A percentile compares a stretch with the other conserved stretches of the same genome.
Evolutionary conservation across 2,329 filamentous ascomycete species (phyloP).

Genomic region (Diaporthe sp.): DNA sequence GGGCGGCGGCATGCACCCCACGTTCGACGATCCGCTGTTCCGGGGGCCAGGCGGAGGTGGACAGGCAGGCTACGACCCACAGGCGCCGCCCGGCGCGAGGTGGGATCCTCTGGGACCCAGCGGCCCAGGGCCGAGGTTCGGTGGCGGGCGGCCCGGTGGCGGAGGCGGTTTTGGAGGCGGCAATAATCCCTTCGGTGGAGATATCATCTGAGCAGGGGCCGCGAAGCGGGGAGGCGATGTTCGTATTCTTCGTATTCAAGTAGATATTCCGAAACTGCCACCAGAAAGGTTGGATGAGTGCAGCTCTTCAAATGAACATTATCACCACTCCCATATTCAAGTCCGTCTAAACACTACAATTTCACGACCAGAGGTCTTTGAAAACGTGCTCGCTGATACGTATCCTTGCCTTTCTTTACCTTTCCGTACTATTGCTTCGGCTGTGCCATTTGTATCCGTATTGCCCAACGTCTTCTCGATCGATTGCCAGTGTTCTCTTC

Average conservation of each 20-base stretch:
- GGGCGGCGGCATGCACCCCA: conserved; percentile 91
- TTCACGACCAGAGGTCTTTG: background rate
- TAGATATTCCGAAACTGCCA: background rate
- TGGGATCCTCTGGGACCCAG: conserved; percentile 90
- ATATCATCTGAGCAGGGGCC: conserved; percentile 48
- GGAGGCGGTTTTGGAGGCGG: conserved; percentile 52
- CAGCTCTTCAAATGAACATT: background rate
- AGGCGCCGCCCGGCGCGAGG: conserved; percentile 87
- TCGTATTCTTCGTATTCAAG: background rate
- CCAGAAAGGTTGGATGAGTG: conserved; percentile 16
- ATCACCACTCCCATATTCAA: background rate
- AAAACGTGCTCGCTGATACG: background rate
- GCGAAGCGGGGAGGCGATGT: background rate
- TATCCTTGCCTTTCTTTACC: background rate
- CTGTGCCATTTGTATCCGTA: background rate
- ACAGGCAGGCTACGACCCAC: conserved; percentile 72
- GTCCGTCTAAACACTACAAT: background rate
- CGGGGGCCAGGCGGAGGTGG: conserved; percentile 65
- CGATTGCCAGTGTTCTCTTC: background rate
- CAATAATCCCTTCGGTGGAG: conserved; percentile 47
- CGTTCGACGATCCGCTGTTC: conserved; percentile 92
- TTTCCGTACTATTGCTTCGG: background rate
- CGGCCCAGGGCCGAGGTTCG: conserved; percentile 58
- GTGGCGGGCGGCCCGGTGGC: conserved; percentile 58
- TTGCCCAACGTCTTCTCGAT: too few species aligned